Evolutionary conservation across 208 protist species (phyloP).

Genomic region (Phytomonas serpens): DNA sequence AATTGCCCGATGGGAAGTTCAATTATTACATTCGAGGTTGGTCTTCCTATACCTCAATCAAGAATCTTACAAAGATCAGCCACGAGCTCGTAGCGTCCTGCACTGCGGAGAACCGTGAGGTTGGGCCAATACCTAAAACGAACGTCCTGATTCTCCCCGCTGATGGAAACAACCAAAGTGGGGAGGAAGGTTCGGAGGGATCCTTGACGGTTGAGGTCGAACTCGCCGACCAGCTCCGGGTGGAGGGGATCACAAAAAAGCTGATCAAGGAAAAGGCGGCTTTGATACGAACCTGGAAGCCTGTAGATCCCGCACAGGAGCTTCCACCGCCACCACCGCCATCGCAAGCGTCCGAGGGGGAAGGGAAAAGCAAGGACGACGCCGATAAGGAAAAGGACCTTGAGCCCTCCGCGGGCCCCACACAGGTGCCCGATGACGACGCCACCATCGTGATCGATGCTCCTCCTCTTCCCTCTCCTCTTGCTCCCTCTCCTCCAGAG

Average conservation of each 20-base stretch:
- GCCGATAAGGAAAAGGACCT: not conserved
- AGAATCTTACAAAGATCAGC: constrained; percentile 44
- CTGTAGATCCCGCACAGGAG: not conserved
- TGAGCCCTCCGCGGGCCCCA: not conserved
- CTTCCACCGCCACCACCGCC: not conserved
- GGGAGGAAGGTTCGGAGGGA: not conserved
- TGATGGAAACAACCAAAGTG: not conserved
- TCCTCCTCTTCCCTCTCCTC: too few relatives aligned
- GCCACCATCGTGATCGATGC: not conserved
- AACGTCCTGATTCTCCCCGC: constrained; percentile 51
- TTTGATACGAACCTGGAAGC: constrained; percentile 11
- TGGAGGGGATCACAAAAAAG: constrained; percentile 42
- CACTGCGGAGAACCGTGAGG: constrained; percentile 39
- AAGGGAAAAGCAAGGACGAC: not conserved
- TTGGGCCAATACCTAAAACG: constrained; percentile 42
- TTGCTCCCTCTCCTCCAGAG: not conserved
- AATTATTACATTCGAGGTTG: constrained; percentile 76
- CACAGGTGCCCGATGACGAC: not conserved
- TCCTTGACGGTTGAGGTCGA: constrained; percentile 17
- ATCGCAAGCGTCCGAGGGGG: not conserved
- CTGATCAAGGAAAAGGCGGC: constrained; percentile 10
- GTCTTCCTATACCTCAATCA: constrained; percentile 48
- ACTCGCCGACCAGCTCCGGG: constrained; percentile 45
- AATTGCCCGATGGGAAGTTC: constrained; percentile 39
- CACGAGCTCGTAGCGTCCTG: constrained; percentile 31